phyloP scores from a whole-genome alignment of 768 basidiomycete genomes.

The Xanthoconium purpureum region DNA sequence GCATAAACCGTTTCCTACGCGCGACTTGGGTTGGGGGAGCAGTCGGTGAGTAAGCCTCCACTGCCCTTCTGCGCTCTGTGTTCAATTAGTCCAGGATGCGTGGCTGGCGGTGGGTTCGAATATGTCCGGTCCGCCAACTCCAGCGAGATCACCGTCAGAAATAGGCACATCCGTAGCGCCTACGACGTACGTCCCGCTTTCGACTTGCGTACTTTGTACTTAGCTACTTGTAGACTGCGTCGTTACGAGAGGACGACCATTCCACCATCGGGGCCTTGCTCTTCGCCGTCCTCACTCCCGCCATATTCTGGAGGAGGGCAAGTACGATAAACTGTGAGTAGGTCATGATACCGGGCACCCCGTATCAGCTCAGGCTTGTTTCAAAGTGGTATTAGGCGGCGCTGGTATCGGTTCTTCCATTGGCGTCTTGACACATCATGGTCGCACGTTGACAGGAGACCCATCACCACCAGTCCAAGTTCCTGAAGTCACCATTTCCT shows the following conservation, averaged over 20 bases:
- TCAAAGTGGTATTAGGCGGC: conserved; percentile 66
- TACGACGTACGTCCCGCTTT: conserved; percentile 52
- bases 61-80: background rate
- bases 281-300: conserved; percentile 60
- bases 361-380: background rate
- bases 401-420: conserved; percentile 62
- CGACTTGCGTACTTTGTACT: background rate
- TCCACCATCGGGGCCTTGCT: conserved; percentile 71
- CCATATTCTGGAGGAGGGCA: conserved; percentile 71
- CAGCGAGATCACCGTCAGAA: conserved; percentile 46
- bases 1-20: conserved; percentile 60
- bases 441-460: conserved; percentile 53
- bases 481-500: conserved; percentile 28
- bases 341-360: conserved; percentile 13
- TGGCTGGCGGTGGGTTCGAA: conserved; percentile 52
- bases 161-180: conserved; percentile 46
- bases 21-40: conserved; percentile 73
- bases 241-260: conserved; percentile 67
- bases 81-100: conserved; percentile 30
- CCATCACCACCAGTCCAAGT: conserved; percentile 40
- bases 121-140: conserved; percentile 59
- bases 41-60: conserved; percentile 36
- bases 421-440: conserved; percentile 58
- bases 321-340: conserved; percentile 53
- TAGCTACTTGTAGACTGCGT: conserved; percentile 43